Evolutionary conservation across 345 rosid species (phyloP).

Genomic region (Viola odorata): DNA sequence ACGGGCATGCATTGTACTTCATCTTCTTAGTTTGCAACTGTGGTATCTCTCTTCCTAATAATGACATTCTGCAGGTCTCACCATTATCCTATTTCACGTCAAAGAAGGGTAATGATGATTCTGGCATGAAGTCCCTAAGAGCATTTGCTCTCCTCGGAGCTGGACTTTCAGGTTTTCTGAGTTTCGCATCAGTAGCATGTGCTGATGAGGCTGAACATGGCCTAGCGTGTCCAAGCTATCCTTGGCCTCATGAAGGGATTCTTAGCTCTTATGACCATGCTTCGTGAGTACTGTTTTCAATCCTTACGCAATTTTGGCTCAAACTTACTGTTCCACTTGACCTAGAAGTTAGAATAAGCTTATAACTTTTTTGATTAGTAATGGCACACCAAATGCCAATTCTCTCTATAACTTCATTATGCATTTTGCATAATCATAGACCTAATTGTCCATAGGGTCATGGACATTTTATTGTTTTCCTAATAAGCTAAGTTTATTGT

Average conservation of each 20-base stretch:
- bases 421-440: too few species aligned
- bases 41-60: background rate
- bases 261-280: constrained; percentile 98
- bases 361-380: background rate
- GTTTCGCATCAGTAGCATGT: constrained; percentile 71
- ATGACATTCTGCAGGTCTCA: constrained; percentile 44
- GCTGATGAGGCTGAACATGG: constrained; percentile 99
- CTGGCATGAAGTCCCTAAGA: constrained; percentile 49
- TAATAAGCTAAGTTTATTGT: too few species aligned
- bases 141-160: constrained; percentile 75
- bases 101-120: constrained; percentile 59
- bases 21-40: background rate
- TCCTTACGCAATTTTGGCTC: background rate
- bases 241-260: constrained; percentile 99
- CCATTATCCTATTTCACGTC: constrained; percentile 57
- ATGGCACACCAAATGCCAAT: background rate
- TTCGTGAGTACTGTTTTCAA: constrained; percentile 58
- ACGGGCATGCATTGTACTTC: background rate
- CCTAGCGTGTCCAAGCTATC: constrained; percentile 71
- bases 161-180: constrained; percentile 76
- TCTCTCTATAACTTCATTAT: background rate
- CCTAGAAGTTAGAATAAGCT: background rate
- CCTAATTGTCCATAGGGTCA: too few species aligned
- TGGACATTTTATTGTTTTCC: too few species aligned
- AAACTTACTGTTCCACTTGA: background rate